phyloP scores from a whole-genome alignment of 345 rosid species.

The Syzygium grande region DNA sequence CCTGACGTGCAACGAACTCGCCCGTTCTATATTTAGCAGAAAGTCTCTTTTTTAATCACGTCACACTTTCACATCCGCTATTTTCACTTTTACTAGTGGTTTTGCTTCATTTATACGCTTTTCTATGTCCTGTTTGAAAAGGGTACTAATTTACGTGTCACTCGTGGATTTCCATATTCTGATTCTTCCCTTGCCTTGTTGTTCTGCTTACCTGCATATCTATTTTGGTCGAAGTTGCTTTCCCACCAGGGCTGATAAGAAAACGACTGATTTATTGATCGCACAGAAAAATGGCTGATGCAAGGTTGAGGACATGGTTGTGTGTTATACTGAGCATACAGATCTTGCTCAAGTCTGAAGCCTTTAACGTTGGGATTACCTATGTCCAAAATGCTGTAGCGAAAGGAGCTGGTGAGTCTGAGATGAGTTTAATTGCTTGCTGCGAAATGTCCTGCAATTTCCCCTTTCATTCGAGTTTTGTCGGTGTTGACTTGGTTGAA shows the following conservation, averaged over 20 bases:
- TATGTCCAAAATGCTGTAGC: conserved; percentile 54
- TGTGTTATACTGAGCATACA: conserved; percentile 24
- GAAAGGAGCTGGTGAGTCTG: conserved; percentile 73
- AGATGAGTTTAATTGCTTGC: neutral
- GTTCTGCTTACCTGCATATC: neutral
- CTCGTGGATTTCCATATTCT: neutral
- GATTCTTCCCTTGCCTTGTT: neutral
- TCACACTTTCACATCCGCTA: neutral
- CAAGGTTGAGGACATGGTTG: conserved; percentile 32
- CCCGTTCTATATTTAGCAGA: neutral
- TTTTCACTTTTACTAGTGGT: neutral
- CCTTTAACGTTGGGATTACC: conserved; percentile 44
- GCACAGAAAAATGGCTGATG: conserved; percentile 42
- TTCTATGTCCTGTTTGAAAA: neutral
- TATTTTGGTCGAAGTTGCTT: neutral
- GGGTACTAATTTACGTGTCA: neutral
- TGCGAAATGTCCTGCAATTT: neutral
- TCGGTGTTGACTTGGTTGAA: neutral
- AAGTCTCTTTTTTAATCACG: neutral
- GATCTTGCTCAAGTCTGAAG: conserved; percentile 29
- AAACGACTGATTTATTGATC: neutral
- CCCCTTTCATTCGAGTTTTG: neutral
- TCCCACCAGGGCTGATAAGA: neutral
- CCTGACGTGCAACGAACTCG: neutral
- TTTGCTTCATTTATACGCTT: neutral